phyloP scores from a whole-genome alignment of 2,329 filamentous ascomycete species.

The Chalara sp. region DNA sequence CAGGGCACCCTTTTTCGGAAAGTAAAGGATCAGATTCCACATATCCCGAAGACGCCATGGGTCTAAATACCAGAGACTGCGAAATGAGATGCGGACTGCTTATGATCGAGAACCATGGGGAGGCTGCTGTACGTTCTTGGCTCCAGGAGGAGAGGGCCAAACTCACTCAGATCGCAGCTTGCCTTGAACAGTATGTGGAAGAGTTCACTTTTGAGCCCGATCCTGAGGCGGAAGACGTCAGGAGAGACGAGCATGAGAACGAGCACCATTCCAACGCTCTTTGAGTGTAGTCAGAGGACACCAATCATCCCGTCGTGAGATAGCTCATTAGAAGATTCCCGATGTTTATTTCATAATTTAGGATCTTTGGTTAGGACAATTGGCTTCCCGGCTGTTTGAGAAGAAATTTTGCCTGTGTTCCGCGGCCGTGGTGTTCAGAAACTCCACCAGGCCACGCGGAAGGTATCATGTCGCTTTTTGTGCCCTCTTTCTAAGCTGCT shows the following conservation, averaged over 20 bases:
- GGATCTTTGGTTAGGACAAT: too few species aligned
- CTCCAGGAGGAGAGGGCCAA: not conserved
- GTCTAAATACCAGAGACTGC: conserved; percentile 1
- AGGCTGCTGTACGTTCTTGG: not conserved
- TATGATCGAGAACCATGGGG: not conserved
- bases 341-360: too few species aligned
- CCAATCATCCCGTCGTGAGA: too few species aligned
- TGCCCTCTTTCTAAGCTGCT: too few species aligned
- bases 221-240: not conserved
- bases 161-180: not conserved
- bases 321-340: too few species aligned
- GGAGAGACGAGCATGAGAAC: not conserved
- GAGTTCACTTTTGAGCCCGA: not conserved
- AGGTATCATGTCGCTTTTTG: too few species aligned
- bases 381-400: too few species aligned
- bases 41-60: conserved; percentile 10
- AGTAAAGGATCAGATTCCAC: conserved; percentile 2
- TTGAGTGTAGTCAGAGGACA: too few species aligned
- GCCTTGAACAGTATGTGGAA: not conserved
- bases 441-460: too few species aligned
- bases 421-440: too few species aligned
- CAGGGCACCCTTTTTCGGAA: conserved; percentile 7
- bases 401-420: too few species aligned
- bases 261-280: not conserved
- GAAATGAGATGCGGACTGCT: not conserved